phyloP scores from a whole-genome alignment of 345 rosid genomes.

The Tarenaya hassleriana region DNA sequence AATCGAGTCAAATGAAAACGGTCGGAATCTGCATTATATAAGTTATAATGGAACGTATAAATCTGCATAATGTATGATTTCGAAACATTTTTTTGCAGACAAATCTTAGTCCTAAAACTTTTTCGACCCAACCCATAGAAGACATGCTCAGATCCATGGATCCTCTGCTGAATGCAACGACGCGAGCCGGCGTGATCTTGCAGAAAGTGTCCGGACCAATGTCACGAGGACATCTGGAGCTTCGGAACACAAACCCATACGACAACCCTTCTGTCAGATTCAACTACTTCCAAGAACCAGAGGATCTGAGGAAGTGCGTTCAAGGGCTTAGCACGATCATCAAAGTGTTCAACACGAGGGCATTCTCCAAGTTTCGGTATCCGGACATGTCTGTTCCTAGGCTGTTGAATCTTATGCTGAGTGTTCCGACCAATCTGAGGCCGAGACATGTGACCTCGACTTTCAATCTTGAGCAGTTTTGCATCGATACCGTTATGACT shows the following conservation, averaged over 20 bases:
- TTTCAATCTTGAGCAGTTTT: conserved; percentile 49
- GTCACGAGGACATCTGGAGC: conserved; percentile 57
- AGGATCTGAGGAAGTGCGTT: conserved; percentile 54
- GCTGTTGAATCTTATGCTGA: conserved; percentile 33
- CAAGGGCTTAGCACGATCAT: conserved; percentile 45
- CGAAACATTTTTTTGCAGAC: conserved; percentile 22
- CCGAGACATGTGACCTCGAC: conserved; percentile 36
- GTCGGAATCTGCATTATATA: too few species aligned
- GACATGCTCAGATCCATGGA: conserved; percentile 31
- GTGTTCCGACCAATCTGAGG: conserved; percentile 52
- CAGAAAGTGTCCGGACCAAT: conserved; percentile 52
- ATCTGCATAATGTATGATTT: conserved; percentile 2
- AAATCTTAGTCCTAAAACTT: conserved; percentile 14
- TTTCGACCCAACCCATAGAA: conserved; percentile 28
- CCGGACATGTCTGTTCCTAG: conserved; percentile 26
- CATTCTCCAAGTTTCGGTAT: conserved; percentile 50
- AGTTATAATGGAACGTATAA: too few species aligned
- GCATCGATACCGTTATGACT: conserved; percentile 56
- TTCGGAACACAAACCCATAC: conserved; percentile 35
- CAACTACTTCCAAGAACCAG: conserved; percentile 65
- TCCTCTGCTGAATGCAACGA: conserved; percentile 30
- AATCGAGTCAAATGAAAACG: too few species aligned
- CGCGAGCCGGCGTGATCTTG: conserved; percentile 41
- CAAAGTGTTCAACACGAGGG: conserved; percentile 41
- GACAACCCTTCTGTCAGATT: conserved; percentile 65